Evolutionary conservation across 2,329 filamentous ascomycete genomes (phyloP), one percentile per base, ranked within the genome.

Genomic region (Pyrenochaeta sp.): DNA sequence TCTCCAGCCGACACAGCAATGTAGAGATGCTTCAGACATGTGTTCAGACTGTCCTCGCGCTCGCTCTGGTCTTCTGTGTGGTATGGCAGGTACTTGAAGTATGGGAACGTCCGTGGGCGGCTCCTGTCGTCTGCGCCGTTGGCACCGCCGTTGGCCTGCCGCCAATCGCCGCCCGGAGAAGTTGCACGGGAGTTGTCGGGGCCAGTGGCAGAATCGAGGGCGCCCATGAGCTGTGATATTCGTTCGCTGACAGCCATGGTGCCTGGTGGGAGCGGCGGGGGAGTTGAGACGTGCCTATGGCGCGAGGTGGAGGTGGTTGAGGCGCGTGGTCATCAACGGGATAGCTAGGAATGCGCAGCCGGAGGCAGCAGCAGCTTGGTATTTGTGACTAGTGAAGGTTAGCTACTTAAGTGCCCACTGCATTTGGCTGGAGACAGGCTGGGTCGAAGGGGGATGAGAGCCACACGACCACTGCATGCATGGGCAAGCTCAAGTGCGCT

Each of bases 1-100:
- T 99, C 94, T 55, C 96, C 91, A 3, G 94, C 88, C 67, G 91
- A 87, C 53, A 99, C 81, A 44, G 93, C 84, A 60, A 96, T 89
- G 71, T 96, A 97, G 20, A 99, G 86, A 65, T 96, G 89, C 70
- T 92, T 94, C 58, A 97, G 80, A 60, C 96, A 97, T 68, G 91
- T 90, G 31, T 87, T 81, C 32, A 99, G 78, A 51, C 92, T 90
- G 36, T 80, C 81, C 67, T 95, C 86, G 53, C 92, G 84, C 72
- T 91, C 83, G 22, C 79, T 70, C 52, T 93, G 88, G 66, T 88
- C 85, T 72, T 99, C 95, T 42, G 92, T 87, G 44, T 85, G 75
- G 68, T 97, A 99, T 23, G 95, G 95, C 36, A 99, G 83, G 67
- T 94, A 88, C 58, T 86, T 81, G 71, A 92, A 90, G 77, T 99